Percentiles rank a stretch among this genome's conserved stretches.
These are phyloP conservation scores for Boletellus ananas DNA, from an alignment of 768 basidiomycete genomes.

Conservation along the genomic window DNA sequence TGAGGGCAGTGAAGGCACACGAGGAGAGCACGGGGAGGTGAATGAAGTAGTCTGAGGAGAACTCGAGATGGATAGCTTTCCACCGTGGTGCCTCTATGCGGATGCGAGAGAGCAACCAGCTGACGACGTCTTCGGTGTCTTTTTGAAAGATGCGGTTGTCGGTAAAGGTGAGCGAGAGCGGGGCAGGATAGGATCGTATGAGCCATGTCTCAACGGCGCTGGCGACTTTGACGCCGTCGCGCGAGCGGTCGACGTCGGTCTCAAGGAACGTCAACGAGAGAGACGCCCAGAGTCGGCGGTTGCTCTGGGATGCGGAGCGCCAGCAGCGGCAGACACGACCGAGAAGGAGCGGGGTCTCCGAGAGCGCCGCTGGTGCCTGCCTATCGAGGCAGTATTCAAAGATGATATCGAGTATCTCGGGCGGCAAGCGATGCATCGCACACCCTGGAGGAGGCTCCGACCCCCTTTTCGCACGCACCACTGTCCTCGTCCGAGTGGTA, in stretches of 20 bases:
- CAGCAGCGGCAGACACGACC: conserved; percentile 25
- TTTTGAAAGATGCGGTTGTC: conserved; percentile 25
- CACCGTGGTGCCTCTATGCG: conserved; percentile 18
- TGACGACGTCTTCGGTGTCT: conserved; percentile 20
- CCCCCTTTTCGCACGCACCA: neutral
- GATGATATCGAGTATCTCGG: conserved; percentile 38
- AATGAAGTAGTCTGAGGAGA: conserved; percentile 27
- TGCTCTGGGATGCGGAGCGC: conserved; percentile 17
- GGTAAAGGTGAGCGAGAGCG: conserved; percentile 24
- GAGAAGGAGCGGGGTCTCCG: conserved; percentile 23
- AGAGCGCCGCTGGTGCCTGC: neutral
- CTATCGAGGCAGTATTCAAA: conserved; percentile 21
- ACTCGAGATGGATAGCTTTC: conserved; percentile 24
- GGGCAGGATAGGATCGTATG: conserved; percentile 15
- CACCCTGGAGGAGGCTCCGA: neutral
- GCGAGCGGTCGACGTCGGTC: conserved; percentile 17
- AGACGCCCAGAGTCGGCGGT: conserved; percentile 25
- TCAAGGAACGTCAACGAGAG: conserved; percentile 24
- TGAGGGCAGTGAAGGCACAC: conserved; percentile 19
- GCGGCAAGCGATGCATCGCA: conserved; percentile 17
- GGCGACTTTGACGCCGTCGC: conserved; percentile 14
- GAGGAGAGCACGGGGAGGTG: conserved; percentile 17
- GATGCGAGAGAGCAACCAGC: conserved; percentile 19
- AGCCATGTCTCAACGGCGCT: conserved; percentile 23
- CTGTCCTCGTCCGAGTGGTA: neutral